Conservation (phyloP, 2,329 filamentous ascomycete genomes). For the Sarocladium oryzae region DNA sequence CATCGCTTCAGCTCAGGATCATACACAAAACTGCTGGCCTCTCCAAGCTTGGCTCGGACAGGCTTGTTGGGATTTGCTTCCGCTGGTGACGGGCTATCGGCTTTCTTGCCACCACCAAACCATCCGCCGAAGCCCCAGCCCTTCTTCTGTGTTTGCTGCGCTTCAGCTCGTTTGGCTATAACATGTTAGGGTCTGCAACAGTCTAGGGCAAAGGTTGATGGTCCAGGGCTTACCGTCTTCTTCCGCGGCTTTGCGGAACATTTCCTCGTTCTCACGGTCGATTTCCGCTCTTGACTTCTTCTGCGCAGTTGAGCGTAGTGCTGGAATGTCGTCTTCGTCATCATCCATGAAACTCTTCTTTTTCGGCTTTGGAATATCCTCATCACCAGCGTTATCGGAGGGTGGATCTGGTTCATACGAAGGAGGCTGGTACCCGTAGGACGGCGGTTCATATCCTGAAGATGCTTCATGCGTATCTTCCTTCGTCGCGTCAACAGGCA, state of each 20-base stretch:
- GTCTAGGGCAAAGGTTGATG: too few species aligned
- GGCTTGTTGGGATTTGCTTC: slow-evolving; percentile 50
- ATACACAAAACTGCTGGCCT: slow-evolving; percentile 88
- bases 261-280: slow-evolving; percentile 75
- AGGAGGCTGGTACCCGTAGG: slow-evolving; percentile 38
- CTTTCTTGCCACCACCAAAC: slow-evolving; percentile 69
- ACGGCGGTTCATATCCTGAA: slow-evolving; percentile 53
- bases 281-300: slow-evolving; percentile 60
- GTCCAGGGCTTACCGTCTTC: slow-evolving; percentile 57
- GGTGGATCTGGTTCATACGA: slow-evolving; percentile 53
- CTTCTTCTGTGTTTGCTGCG: slow-evolving; percentile 45
- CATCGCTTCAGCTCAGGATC: slow-evolving; percentile 96
- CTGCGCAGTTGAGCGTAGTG: slow-evolving; percentile 33
- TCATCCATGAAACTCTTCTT: slow-evolving; percentile 79
- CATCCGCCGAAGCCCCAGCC: slow-evolving; percentile 81
- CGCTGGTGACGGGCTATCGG: slow-evolving; percentile 25
- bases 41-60: slow-evolving; percentile 90
- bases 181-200: too few species aligned
- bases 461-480: slow-evolving; percentile 19
- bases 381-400: slow-evolving; percentile 42
- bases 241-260: slow-evolving; percentile 78
- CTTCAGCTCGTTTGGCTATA: slow-evolving; percentile 54
- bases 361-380: slow-evolving; percentile 54
- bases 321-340: slow-evolving; percentile 65
- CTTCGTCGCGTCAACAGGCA: slow-evolving; percentile 12